Evolutionary conservation across 1,284 basidiomycete genomes (phyloP), one percentile per base, ranked within the genome.

Genomic region (Ustilago trichophora): DNA sequence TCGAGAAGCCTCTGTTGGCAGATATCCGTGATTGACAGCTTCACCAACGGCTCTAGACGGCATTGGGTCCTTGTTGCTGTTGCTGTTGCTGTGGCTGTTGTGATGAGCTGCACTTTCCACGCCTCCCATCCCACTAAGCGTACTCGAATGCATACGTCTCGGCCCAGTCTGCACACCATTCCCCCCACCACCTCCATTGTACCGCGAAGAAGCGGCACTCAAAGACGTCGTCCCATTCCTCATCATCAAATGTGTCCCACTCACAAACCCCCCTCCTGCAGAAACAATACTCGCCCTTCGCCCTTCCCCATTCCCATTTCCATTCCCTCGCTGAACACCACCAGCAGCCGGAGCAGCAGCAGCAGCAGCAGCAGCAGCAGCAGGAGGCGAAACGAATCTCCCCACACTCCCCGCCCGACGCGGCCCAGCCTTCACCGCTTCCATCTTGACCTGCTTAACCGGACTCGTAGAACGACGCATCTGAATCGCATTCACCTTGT

Each of bases 351-450:
- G n/a, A n/a, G n/a, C n/a, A n/a, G n/a, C n/a, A n/a, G n/a, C n/a
- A 15, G 25, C 26, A 24, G 59, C 52, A 0, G n/a, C n/a, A n/a
- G n/a, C n/a, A n/a, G n/a, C n/a, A n/a, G n/a, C n/a, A n/a, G n/a
- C n/a, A n/a, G 67, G 67, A 7, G 67, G 67, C 16, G 62, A 66
- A 16, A 71, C 34, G 37, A 71, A 71, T 3, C 67, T 42, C 1
- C 67, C 67, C 2, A 71, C 67, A 27, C 67, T 71, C 5, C 67
- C 62, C 6, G 67, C 60, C 15, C 67, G 41, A 10, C 67, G 46
- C 5, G 62, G 57, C 18, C 13, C 35, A 11, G n/a, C n/a, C n/a
- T n/a, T n/a, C n/a, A 19, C 31, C 6, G 47, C 54, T 33, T 57
- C 57, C 36, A 31, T 38, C 37, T 60, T 57, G 40, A 66, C 62